Conservation (phyloP, 768 basidiomycete genomes). For the Gloeostereum incarnatum region DNA sequence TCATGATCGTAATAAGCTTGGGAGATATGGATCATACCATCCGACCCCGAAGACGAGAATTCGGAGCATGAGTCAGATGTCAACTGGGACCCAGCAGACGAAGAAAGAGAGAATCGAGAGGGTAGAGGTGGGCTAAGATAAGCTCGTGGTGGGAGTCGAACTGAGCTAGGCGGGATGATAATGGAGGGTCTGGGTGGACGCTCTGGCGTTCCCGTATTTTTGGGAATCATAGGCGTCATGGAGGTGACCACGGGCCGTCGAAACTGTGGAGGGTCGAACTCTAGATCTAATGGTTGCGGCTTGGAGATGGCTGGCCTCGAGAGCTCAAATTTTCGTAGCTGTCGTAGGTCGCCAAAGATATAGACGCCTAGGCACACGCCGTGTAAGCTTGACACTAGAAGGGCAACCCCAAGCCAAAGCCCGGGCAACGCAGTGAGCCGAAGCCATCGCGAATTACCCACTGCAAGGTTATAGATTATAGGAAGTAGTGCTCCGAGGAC, state of each 20-base stretch:
- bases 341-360: conserved; percentile 70
- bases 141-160: neutral
- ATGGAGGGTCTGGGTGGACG: no score
- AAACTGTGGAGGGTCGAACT: no score
- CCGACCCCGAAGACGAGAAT: conserved; percentile 13
- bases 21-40: conserved; percentile 14
- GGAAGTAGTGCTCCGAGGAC: conserved; percentile 40
- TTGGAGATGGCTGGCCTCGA: conserved; percentile 55
- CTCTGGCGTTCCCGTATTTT: no score
- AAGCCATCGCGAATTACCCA: conserved; percentile 41
- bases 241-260: no score
- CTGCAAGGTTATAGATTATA: conserved; percentile 35
- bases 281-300: conserved; percentile 26
- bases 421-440: conserved; percentile 56
- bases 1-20: conserved; percentile 15
- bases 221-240: no score
- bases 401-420: conserved; percentile 58
- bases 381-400: conserved; percentile 53
- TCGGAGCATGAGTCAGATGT: conserved; percentile 13
- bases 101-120: conserved; percentile 9
- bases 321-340: conserved; percentile 74
- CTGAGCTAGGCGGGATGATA: no score
- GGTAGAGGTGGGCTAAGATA: conserved; percentile 11
- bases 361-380: conserved; percentile 76
- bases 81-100: conserved; percentile 5